Evolutionary conservation across 202 grass and related monocot genomes (phyloP).

Genomic region (Panicum virgatum): DNA sequence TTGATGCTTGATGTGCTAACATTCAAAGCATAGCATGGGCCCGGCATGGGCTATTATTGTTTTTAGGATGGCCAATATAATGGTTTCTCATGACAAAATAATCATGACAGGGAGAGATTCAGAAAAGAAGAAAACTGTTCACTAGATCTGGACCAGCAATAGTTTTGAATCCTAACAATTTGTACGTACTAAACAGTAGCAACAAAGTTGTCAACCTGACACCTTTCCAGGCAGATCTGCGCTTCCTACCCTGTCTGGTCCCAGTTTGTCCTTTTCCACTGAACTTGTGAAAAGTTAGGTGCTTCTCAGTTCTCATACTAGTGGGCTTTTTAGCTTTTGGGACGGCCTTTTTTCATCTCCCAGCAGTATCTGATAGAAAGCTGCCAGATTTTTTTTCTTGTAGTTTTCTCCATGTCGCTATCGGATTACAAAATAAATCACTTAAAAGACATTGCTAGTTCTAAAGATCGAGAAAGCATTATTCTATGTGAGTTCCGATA

Average conservation of each 20-base stretch:
- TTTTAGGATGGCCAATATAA: neutral
- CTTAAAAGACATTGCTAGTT: neutral
- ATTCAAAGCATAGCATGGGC: conserved; percentile 2
- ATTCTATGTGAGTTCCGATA: conserved; percentile 26
- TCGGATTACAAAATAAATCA: conserved; percentile 14
- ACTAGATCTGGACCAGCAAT: conserved; percentile 13
- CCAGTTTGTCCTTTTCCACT: conserved; percentile 40
- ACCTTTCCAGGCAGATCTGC: conserved; percentile 53
- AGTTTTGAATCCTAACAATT: conserved; percentile 4
- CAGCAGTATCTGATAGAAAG: conserved; percentile 38
- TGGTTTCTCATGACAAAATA: neutral
- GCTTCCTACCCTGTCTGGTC: conserved; percentile 18
- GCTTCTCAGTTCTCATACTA: conserved; percentile 33
- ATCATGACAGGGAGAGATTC: neutral
- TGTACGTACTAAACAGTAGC: conserved; percentile 11
- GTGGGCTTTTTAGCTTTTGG: conserved; percentile 44
- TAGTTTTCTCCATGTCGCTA: conserved; percentile 29
- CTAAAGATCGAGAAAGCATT: neutral
- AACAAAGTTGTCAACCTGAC: conserved; percentile 49
- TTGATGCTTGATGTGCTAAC: conserved; percentile 13
- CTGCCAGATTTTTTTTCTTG: conserved; percentile 43
- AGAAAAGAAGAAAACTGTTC: neutral
- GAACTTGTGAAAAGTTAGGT: conserved; percentile 33
- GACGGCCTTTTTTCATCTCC: conserved; percentile 4
- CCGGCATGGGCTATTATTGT: conserved; percentile 8